Base-by-base conservation (phyloP, 139 green algal species). In the Marvania coccoides region DNA sequence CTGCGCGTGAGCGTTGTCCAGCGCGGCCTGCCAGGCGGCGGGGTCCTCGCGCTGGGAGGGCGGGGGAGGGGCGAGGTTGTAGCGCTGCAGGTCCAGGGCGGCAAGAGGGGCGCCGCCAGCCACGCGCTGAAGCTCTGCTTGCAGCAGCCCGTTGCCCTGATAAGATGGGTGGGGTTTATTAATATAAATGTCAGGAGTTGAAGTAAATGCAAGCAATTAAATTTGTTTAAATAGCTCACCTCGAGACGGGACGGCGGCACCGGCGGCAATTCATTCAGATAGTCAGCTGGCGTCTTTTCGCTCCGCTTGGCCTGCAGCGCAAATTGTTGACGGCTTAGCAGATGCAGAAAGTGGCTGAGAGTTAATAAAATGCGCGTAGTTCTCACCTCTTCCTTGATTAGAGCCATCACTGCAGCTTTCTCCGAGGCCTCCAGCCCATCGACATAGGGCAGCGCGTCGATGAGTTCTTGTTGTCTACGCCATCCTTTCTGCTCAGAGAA, bases 361-460 rank as follows among this genome's bases (percentile, higher is more conserved):
- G 19, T 51, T 28, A 51, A 51, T 51, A 51, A 51, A 19, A 51
- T 19, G 19, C 19, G 19, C 19, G 42, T 51, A 51, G 42, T 19
- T n/a, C 61, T 40, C 51, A 88, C 80, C 80, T 95, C 88, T 33
- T 90, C 85, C 57, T 87, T 72, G 24, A 95, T 87, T 9, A 93
- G 58, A n/a, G 67, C 48, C 3, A 91, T 78, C 2, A 90, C 86
- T 15, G 63, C 33, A 48, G 15, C 14, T 9, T 70, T 70, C 12
- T 85, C 75, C 5, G 82, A 75, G 0, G 67, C 37, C 5, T 69
- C 71, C 5, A 92, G 61, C 9, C 54, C 40, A 64, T 95, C 88
- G 0, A 92, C 73, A 38, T 95, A 95, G 1, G 88, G 78, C 10
- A 95, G 75, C 2, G 86, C 78, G 65, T 93, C 85, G 15, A 95